Base-by-base conservation (phyloP, 345 rosid species). In the Aquilaria yunnanensis region DNA sequence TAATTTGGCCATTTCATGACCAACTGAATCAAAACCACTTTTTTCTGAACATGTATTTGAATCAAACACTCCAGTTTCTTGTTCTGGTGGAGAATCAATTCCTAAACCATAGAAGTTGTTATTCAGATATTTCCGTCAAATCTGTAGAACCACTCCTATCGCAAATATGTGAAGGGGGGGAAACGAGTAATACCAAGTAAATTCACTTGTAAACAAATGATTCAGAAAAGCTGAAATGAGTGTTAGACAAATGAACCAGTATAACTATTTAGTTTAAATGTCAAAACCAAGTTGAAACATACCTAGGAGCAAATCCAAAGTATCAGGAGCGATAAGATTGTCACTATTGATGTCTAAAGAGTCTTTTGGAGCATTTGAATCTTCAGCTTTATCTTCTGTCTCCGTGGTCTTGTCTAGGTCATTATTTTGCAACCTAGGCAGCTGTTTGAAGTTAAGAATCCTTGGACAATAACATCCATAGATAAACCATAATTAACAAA, bases 231-330 rank as follows among this genome's bases (percentile, higher is more conserved):
- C 51, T 50, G 46, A 62, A 69, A 57, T 32, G 49, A 8, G 3
- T 2, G 43, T 37, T 4, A 37, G 43, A 37, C 8, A 8, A 37
- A 37, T 37, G 43, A 62, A 51, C 43, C 48, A 33, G 46, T 45
- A 54, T 52, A 70, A 54, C 69, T 67, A 60, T 69, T 54, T 61
- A 59, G 52, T 41, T 14, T 32, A 51, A 53, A n/a, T 55, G 61
- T 16, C 61, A 62, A 59, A 34, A 54, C 34, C 65, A 45, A 60
- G 55, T 37, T 37, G 63, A 72, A 51, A 47, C 64, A 37, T 77
- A 93, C 97, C 96, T 83, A 77, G 79, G 60, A 53, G 68, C 14
- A 59, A 71, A 54, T 85, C 96, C 62, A 82, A 70, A 29, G 87
- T 75, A 69, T 85, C 92, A 34, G 86, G 90, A 16, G 75, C 95